These are phyloP conservation scores for Theobroma grandiflorum DNA, from an alignment of 441 rosid genomes.

Conservation along the genomic window DNA sequence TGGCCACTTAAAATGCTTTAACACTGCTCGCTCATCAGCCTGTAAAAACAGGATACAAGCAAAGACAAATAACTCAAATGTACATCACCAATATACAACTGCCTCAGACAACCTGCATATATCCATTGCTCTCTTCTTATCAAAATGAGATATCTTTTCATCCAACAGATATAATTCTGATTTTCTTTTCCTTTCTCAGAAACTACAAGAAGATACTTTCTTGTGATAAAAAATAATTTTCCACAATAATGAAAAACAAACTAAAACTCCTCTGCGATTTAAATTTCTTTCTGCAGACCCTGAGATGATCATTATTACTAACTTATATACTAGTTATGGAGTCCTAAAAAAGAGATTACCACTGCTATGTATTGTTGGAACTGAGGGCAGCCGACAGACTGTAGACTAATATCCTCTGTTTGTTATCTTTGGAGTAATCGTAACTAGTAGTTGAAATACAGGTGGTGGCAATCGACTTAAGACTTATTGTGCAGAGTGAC, in stretches of 20 bases:
- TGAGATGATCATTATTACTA: neutral
- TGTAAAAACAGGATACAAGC: conserved; percentile 34
- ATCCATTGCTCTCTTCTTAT: neutral
- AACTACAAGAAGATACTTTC: neutral
- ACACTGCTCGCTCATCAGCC: conserved; percentile 93
- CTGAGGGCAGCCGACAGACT: neutral
- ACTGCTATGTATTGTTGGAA: neutral
- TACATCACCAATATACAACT: conserved; percentile 6
- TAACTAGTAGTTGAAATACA: neutral
- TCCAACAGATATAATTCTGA: neutral
- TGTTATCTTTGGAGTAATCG: neutral
- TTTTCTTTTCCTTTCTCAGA: neutral
- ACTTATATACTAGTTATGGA: neutral
- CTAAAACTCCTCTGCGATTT: neutral
- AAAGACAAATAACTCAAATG: neutral
- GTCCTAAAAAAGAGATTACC: neutral
- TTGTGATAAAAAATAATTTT: neutral
- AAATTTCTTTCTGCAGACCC: neutral
- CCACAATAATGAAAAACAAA: neutral
- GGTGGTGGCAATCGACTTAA: neutral
- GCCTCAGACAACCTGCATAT: neutral
- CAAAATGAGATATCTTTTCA: neutral
- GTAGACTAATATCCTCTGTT: neutral
- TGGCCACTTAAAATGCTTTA: conserved; percentile 97
- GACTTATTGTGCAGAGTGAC: neutral